Evolutionary conservation across 805 yeast species (phyloP), one percentile per base, ranked within the genome.

Genomic region (Henningerozyma blattae): DNA sequence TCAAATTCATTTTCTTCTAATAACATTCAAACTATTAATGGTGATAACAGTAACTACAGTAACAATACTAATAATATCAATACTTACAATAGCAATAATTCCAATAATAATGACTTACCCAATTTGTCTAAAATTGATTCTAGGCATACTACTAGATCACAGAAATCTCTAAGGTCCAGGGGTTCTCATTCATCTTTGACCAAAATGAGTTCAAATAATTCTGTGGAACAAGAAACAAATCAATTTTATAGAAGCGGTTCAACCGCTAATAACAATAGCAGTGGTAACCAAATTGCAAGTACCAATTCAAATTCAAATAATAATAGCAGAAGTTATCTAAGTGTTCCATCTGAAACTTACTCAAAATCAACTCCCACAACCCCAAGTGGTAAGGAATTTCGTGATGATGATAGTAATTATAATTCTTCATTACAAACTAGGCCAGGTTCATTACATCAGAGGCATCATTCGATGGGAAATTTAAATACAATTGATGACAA

Each of bases 401-500:
- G n/a, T 10, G 16, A 18, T n/a, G 13, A 19, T 14, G 15, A 22
- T n/a, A 18, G 6, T 2, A 14, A 15, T 18, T 18, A n/a, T 22
- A 22, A 29, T 32, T 22, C 18, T 18, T 22, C 28, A 25, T 24
- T 34, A 32, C 26, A 33, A 33, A 31, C 38, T 19, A 43, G 39
- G 19, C 39, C 36, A 26, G 37, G 34, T n/a, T 35, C 44, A 13
- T 38, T 42, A 10, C 27, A 24, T 24, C 27, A 24, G 5, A 13
- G 27, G 10, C 27, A 24, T n/a, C 27, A 24, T 12, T 24, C 27
- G 5, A 24, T 24, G 27, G 27, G 27, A 12, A 24, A 24, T 24
- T 12, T 24, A 8, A 5, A 13, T 10, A n/a, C 12, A 10, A 7
- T 20, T 7, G n/a, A 24, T 24, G 27, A 24, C 5, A 24, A 24